Evolutionary conservation across 1,284 basidiomycete genomes (phyloP).

Genomic region (Cryptococcus sp.): DNA sequence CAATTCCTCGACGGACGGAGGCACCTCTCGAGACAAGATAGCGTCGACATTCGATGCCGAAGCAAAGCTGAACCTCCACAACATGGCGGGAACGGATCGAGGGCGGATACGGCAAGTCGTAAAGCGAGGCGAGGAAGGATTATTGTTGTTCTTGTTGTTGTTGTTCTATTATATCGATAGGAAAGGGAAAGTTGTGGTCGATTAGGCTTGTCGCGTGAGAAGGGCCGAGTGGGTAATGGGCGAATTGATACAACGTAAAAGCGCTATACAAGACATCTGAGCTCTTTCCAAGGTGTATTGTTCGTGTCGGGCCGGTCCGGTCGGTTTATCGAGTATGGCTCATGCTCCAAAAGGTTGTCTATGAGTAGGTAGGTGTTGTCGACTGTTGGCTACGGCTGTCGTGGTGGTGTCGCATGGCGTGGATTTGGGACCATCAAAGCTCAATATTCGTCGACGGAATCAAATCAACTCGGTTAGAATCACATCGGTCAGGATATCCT

Average conservation of each 20-base stretch:
- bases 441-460: no score
- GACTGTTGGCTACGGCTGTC: no score
- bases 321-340: background rate
- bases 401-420: no score
- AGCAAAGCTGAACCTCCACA: slow-evolving; percentile 47
- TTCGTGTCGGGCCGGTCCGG: background rate
- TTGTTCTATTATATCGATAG: no score
- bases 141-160: no score
- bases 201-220: background rate
- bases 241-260: background rate
- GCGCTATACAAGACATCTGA: background rate
- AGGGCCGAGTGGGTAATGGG: background rate
- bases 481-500: no score
- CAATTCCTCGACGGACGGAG: slow-evolving; percentile 69
- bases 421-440: no score
- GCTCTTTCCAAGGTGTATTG: background rate
- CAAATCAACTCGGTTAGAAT: no score
- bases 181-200: background rate
- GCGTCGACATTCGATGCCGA: slow-evolving; percentile 43
- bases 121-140: no score
- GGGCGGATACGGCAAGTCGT: no score
- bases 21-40: slow-evolving; percentile 39
- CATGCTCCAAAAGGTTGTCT: background rate
- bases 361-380: no score
- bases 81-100: slow-evolving; percentile 22